A percentile compares a stretch with the other conserved stretches of the same genome.
phyloP scores from a whole-genome alignment of 129 eudicot genomes.

The Chrysanthemum seticuspe region DNA sequence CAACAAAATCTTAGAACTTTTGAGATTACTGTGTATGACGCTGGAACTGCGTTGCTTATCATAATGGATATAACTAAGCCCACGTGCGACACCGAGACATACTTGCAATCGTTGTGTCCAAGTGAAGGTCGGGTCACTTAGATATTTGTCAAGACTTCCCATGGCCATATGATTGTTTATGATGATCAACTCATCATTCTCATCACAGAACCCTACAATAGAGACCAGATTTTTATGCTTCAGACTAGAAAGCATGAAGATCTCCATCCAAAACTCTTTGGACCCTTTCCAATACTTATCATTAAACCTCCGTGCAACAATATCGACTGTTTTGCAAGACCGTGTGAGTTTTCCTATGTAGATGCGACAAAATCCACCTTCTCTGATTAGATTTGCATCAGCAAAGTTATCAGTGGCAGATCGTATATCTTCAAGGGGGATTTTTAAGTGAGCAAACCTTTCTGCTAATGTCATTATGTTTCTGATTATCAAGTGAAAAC shows the following conservation, averaged over 20 bases:
- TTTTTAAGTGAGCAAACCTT: not conserved
- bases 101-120: too few relatives aligned
- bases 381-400: not conserved
- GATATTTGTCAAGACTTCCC: not conserved
- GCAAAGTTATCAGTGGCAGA: not conserved
- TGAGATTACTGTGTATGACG: not conserved
- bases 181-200: not conserved
- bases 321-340: not conserved
- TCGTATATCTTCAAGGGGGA: not conserved
- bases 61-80: not conserved
- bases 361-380: not conserved
- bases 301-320: not conserved
- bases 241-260: too few relatives aligned
- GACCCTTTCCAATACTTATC: not conserved
- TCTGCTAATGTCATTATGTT: not conserved
- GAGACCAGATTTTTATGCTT: constrained; percentile 5
- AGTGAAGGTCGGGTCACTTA: too few relatives aligned
- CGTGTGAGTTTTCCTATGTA: not conserved
- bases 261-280: not conserved
- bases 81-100: not conserved
- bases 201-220: not conserved
- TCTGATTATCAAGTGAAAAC: not conserved
- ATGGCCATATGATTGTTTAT: not conserved
- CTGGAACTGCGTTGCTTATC: not conserved
- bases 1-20: not conserved